phyloP scores from a whole-genome alignment of 176 grass and related monocot genomes.

The Guadua angustifolia region DNA sequence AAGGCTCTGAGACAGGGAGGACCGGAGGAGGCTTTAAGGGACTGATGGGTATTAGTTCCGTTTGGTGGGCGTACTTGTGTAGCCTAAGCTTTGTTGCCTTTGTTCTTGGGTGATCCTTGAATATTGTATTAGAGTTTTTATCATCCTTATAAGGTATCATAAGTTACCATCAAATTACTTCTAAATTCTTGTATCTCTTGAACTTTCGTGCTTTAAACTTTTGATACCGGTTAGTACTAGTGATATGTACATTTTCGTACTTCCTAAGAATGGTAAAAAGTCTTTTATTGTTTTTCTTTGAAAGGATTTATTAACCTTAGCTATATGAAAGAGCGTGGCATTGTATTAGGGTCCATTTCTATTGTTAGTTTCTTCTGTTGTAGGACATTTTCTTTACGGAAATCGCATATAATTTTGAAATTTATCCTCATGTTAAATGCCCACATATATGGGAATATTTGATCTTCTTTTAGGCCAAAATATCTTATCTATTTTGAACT shows the following conservation, averaged over 20 bases:
- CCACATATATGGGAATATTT: too few relatives aligned
- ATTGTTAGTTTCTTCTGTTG: not conserved
- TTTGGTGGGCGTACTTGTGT: not conserved
- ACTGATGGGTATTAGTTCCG: constrained; percentile 51
- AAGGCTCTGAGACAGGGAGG: not conserved
- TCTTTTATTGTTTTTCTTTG: not conserved
- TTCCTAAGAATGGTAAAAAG: too few relatives aligned
- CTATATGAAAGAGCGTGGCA: not conserved
- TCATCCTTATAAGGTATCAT: too few relatives aligned
- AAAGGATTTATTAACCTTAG: not conserved
- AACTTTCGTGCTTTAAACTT: too few relatives aligned
- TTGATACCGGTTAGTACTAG: too few relatives aligned
- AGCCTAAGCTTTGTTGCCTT: not conserved
- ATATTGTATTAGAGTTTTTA: too few relatives aligned
- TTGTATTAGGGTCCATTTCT: not conserved
- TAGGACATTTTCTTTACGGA: not conserved
- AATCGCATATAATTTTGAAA: not conserved
- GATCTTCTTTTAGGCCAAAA: too few relatives aligned
- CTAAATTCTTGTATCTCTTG: too few relatives aligned
- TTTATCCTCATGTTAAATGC: not conserved
- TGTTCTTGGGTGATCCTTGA: not conserved
- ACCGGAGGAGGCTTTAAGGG: not conserved
- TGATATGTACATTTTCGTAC: too few relatives aligned
- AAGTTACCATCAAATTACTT: too few relatives aligned
- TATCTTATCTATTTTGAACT: too few relatives aligned